Conservation (phyloP, 2,329 filamentous ascomycete genomes). For the Cladophialophora exuberans region DNA sequence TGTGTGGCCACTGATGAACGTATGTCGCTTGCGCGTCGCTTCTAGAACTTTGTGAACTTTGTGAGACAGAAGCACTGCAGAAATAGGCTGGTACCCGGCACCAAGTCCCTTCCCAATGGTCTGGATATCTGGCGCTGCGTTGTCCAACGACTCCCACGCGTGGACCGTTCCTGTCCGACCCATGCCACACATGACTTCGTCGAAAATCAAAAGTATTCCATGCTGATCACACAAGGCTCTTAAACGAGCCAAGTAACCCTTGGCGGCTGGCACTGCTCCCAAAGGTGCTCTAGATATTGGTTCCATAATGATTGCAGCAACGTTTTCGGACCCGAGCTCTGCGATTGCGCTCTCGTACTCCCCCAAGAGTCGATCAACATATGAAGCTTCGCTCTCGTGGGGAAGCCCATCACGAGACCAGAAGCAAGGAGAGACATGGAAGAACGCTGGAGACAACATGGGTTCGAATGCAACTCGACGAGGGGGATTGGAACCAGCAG, state of each 20-base stretch:
- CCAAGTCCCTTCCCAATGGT: slow-evolving; percentile 63
- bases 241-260: slow-evolving; percentile 58
- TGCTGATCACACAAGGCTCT: slow-evolving; percentile 60
- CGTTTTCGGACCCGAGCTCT: slow-evolving; percentile 48
- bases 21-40: slow-evolving; percentile 45
- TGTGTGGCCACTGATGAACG: slow-evolving; percentile 62
- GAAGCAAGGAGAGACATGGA: slow-evolving; percentile 35
- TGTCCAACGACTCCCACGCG: slow-evolving; percentile 53
- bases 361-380: slow-evolving; percentile 43
- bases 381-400: slow-evolving; percentile 44
- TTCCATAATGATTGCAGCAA: slow-evolving; percentile 55
- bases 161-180: slow-evolving; percentile 61
- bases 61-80: slow-evolving; percentile 56
- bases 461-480: slow-evolving; percentile 39
- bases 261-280: slow-evolving; percentile 55
- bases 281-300: slow-evolving; percentile 52
- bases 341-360: slow-evolving; percentile 56
- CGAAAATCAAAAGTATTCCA: slow-evolving; percentile 73
- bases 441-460: slow-evolving; percentile 25
- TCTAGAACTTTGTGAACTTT: slow-evolving; percentile 54
- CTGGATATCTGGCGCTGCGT: slow-evolving; percentile 60
- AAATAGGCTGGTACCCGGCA: slow-evolving; percentile 59
- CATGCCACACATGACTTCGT: slow-evolving; percentile 63
- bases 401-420: slow-evolving; percentile 36
- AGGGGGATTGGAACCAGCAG: slow-evolving; percentile 40